phyloP scores from a whole-genome alignment of 2,329 filamentous ascomycete species.

The Colletotrichum kahawae region DNA sequence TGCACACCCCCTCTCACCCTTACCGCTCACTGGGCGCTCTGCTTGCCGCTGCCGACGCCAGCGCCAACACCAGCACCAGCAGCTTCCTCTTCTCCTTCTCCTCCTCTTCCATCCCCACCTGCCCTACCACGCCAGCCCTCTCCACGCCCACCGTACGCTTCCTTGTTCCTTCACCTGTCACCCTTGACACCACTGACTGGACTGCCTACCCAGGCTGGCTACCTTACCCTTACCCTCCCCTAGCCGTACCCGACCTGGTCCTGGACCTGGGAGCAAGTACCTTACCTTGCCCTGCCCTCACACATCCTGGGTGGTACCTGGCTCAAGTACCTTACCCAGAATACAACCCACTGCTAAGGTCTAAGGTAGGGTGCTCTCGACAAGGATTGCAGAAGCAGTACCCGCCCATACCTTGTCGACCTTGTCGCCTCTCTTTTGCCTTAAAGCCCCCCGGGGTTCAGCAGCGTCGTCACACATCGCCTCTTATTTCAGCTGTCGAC shows the following conservation, averaged over 20 bases:
- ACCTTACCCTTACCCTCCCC: background rate
- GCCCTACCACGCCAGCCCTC: background rate
- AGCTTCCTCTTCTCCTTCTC: background rate
- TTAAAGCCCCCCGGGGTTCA: slow-evolving; percentile 2
- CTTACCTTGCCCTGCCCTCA: background rate
- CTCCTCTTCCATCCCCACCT: background rate
- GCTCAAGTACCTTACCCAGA: slow-evolving; percentile 6
- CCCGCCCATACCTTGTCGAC: background rate
- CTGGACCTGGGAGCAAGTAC: background rate
- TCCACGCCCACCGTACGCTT: background rate
- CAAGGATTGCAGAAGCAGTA: background rate
- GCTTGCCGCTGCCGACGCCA: background rate
- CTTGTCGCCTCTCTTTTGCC: slow-evolving; percentile 12
- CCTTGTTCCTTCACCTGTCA: background rate
- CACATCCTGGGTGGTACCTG: background rate
- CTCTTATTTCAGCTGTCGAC: slow-evolving; percentile 21
- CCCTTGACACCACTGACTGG: background rate
- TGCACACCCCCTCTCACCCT: background rate
- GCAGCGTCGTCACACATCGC: slow-evolving; percentile 10
- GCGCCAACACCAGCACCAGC: background rate
- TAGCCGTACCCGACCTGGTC: background rate
- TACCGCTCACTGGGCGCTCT: background rate
- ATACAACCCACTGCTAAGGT: background rate
- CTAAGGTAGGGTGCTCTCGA: background rate
- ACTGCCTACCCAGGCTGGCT: background rate